Percentiles rank a stretch among this genome's conserved stretches.
These are phyloP conservation scores for Colletotrichum liaoningense DNA, from an alignment of 2,329 filamentous ascomycete genomes.

Conservation along the genomic window DNA sequence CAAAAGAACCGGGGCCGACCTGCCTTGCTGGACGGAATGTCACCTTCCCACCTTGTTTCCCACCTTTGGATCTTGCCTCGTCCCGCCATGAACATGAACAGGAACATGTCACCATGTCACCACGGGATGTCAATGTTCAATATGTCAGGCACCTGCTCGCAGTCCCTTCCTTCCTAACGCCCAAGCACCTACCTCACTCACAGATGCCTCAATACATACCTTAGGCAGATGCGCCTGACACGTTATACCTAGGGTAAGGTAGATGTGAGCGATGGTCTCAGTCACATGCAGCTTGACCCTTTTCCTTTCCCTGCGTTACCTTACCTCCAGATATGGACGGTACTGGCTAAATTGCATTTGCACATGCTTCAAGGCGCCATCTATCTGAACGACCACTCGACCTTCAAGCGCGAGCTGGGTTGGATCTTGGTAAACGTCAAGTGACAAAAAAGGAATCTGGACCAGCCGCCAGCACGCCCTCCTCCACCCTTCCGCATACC, in stretches of 20 bases:
- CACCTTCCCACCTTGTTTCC: background rate
- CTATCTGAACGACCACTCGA: background rate
- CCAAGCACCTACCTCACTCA: too few species aligned
- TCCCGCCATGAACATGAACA: too few species aligned
- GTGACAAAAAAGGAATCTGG: constrained; percentile 20
- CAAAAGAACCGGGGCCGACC: background rate
- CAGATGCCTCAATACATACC: background rate
- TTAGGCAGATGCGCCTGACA: background rate
- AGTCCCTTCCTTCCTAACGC: background rate
- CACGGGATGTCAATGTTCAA: background rate
- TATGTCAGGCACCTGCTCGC: background rate
- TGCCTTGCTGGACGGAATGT: background rate
- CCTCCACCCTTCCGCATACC: constrained; percentile 5
- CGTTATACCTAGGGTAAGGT: too few species aligned
- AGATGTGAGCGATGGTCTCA: background rate
- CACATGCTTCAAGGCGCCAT: constrained; percentile 5
- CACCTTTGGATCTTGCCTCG: too few species aligned
- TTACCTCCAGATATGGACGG: too few species aligned
- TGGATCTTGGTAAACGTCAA: background rate
- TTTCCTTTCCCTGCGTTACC: background rate
- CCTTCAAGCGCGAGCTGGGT: background rate
- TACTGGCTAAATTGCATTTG: constrained; percentile 7
- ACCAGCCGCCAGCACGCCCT: background rate
- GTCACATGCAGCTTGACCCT: background rate
- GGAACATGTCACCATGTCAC: background rate